Percentiles rank a stretch among this genome's conserved stretches.
Evolutionary conservation across 441 rosid genomes (phyloP).

Genomic region (Croton setiger): DNA sequence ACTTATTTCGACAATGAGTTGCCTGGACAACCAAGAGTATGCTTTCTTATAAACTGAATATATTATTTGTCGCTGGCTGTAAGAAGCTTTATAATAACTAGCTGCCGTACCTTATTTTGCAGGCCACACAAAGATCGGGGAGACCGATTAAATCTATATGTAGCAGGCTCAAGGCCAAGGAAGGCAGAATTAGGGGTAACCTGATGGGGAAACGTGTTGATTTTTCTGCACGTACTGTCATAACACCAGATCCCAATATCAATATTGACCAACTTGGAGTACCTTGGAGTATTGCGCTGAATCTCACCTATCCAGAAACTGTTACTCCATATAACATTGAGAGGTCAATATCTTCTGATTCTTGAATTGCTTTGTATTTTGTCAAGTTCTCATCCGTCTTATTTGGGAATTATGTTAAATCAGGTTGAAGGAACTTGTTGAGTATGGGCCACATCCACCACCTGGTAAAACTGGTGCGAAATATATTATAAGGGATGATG

Average conservation of each 20-base stretch:
- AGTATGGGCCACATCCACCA: constrained; percentile 99
- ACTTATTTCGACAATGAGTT: constrained; percentile 98
- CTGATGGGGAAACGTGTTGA: constrained; percentile 99
- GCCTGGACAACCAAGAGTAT: constrained; percentile 99
- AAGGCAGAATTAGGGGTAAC: constrained; percentile 96
- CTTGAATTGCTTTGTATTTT: background rate
- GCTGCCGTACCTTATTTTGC: constrained; percentile 19
- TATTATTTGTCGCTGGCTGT: background rate
- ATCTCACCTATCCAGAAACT: constrained; percentile 95
- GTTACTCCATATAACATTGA: constrained; percentile 99
- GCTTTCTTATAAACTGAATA: background rate
- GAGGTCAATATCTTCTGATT: constrained; percentile 37
- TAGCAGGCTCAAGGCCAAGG: constrained; percentile 98
- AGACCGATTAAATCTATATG: constrained; percentile 98
- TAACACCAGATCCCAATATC: constrained; percentile 94
- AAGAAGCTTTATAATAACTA: background rate
- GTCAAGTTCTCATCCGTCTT: background rate
- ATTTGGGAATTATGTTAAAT: constrained; percentile 12
- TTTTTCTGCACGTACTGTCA: constrained; percentile 94
- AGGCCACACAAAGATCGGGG: constrained; percentile 99
- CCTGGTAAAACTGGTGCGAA: constrained; percentile 99
- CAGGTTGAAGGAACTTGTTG: constrained; percentile 96
- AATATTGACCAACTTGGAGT: constrained; percentile 96
- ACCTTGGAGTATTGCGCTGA: constrained; percentile 99
- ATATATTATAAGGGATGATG: constrained; percentile 28